Base-by-base conservation (phyloP, 2,329 filamentous ascomycete genomes). In the Leptodontidium sp. region DNA sequence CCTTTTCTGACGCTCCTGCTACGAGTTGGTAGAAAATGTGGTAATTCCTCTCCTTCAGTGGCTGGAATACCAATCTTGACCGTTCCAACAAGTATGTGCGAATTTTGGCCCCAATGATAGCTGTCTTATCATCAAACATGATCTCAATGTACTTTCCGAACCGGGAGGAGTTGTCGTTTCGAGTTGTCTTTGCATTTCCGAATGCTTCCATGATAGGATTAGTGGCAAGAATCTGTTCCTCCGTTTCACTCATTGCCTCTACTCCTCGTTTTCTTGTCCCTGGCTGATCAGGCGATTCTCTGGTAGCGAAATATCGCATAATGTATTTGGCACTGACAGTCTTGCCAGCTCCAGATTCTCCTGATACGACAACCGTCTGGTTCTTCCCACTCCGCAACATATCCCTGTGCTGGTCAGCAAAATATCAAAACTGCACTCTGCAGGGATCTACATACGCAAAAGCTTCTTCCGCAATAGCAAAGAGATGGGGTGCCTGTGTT, bases 121-220 rank as follows among this genome's bases (percentile, higher is more conserved):
- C 96, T 71, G 93, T 97, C 77, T 91, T 88, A 72, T 93, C 89
- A 82, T 98, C 94, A 81, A 99, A 99, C 93, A 98, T 95, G 79
- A 99, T 99, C 84, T 99, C 96, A 76, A 99, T 98, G 81, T 99
- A 99, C 86, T 99, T 99, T 80, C 96, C 96, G 82, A 99, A 99
- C 78, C 96, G 90, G 52, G 96, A 99, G 55, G 96, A 99, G 83
- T 99, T 99, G 83, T 99, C 96, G 83, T 99, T 99, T 80, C 96
- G 88, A 12, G 96, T 99, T n/a, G 96, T 99, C 84, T 99, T 99
- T 65, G 96, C 96, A 84, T 99, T 99, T 80, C 96, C 96, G 79
- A 99, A 99, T 43, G 96, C 95, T 88, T 99, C 96, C 96, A 99
- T 99, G 80, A 99, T 97, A 49, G 96, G 96, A 80, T 99, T 99